Conservation (phyloP, 768 basidiomycete genomes). For the Leccinellum albellum region DNA sequence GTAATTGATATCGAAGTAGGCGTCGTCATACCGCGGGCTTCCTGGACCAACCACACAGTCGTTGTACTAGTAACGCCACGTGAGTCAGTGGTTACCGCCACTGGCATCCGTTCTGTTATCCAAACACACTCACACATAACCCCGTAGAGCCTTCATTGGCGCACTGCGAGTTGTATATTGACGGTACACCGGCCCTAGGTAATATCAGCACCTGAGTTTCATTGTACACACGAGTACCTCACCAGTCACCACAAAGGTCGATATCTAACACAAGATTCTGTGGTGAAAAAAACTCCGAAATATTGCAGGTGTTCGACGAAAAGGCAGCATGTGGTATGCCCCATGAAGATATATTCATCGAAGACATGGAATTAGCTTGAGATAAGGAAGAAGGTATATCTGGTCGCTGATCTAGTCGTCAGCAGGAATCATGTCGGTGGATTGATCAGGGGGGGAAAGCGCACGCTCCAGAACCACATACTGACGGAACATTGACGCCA, state of each 20-base stretch:
- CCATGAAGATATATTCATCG: slow-evolving; percentile 40
- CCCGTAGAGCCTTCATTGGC: slow-evolving; percentile 35
- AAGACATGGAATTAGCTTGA: slow-evolving; percentile 28
- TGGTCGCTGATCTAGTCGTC: slow-evolving; percentile 29
- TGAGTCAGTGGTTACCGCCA: background rate
- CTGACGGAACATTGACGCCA: slow-evolving; percentile 16
- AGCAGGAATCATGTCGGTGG: slow-evolving; percentile 5
- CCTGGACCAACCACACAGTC: slow-evolving; percentile 55
- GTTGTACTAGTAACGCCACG: slow-evolving; percentile 36
- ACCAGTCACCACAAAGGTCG: slow-evolving; percentile 51
- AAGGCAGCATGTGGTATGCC: slow-evolving; percentile 44
- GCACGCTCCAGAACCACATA: slow-evolving; percentile 50
- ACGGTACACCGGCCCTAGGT: slow-evolving; percentile 47
- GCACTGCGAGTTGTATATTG: slow-evolving; percentile 43
- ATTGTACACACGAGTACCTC: slow-evolving; percentile 9
- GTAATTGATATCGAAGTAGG: slow-evolving; percentile 67
- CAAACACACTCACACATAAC: slow-evolving; percentile 35
- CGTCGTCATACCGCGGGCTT: slow-evolving; percentile 50
- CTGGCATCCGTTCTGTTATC: background rate
- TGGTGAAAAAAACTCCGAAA: slow-evolving; percentile 41
- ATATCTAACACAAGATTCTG: slow-evolving; percentile 56
- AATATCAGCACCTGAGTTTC: background rate
- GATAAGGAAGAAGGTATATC: slow-evolving; percentile 36
- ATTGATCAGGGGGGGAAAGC: slow-evolving; percentile 13
- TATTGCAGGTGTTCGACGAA: slow-evolving; percentile 40